Percentiles rank a stretch among this genome's conserved stretches.
phyloP scores from a whole-genome alignment of 2,329 filamentous ascomycete genomes.

The Trichoderma citrinoviride region DNA sequence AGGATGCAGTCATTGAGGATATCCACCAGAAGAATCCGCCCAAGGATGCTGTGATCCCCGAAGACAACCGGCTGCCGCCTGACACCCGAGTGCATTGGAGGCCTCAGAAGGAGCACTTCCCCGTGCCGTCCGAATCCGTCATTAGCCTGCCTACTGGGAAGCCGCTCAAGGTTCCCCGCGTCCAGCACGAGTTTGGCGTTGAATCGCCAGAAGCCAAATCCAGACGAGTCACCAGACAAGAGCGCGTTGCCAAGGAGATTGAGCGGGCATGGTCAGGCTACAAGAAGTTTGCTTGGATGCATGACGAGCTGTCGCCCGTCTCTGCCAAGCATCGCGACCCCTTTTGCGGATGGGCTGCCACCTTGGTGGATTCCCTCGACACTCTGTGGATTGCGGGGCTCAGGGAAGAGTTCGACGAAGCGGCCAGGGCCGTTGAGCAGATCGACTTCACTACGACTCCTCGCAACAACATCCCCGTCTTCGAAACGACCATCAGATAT shows the following conservation, averaged over 20 bases:
- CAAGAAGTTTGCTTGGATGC: constrained; percentile 72
- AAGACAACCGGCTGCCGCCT: neutral
- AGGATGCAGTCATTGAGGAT: constrained; percentile 1
- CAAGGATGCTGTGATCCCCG: constrained; percentile 21
- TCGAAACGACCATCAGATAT: constrained; percentile 90
- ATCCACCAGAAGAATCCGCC: constrained; percentile 33
- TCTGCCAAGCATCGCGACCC: constrained; percentile 67
- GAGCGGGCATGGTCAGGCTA: constrained; percentile 80
- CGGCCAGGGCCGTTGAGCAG: constrained; percentile 62
- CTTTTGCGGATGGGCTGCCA: constrained; percentile 90
- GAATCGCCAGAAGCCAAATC: constrained; percentile 61
- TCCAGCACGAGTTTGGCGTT: constrained; percentile 70
- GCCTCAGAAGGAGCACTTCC: constrained; percentile 73
- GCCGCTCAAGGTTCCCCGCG: constrained; percentile 67
- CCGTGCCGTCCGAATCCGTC: constrained; percentile 66
- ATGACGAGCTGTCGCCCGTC: constrained; percentile 81
- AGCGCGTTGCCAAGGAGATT: constrained; percentile 70
- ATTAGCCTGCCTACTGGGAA: constrained; percentile 72
- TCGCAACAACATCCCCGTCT: constrained; percentile 74
- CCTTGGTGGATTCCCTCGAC: constrained; percentile 77
- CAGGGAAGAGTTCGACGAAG: constrained; percentile 75
- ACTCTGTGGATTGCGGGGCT: constrained; percentile 86
- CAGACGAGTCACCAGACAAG: constrained; percentile 62
- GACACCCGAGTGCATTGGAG: constrained; percentile 62
- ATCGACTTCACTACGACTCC: constrained; percentile 80